These are phyloP conservation scores for Wickerhamomyces subpelliculosus DNA, from an alignment of 805 yeast genomes.

Conservation along the genomic window DNA sequence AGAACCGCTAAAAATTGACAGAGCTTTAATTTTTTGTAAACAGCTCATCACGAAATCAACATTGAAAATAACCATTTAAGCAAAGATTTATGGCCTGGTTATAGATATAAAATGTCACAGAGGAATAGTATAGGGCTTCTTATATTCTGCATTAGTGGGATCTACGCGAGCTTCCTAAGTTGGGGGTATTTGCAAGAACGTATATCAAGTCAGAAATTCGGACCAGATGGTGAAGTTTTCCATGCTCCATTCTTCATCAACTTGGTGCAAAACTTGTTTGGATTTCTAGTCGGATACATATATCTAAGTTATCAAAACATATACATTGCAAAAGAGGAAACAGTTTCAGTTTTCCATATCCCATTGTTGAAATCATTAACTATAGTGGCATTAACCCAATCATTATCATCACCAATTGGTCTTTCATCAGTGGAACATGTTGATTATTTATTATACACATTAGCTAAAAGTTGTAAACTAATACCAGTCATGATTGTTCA, in stretches of 20 bases:
- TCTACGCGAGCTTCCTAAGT: slow-evolving; percentile 77
- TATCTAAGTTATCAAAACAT: slow-evolving; percentile 40
- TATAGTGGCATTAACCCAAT: slow-evolving; percentile 43
- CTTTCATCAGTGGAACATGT: slow-evolving; percentile 73
- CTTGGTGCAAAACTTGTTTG: slow-evolving; percentile 65
- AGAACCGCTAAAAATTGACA: too few relatives aligned
- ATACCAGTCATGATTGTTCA: slow-evolving; percentile 93
- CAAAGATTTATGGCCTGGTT: neutral
- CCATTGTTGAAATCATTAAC: slow-evolving; percentile 14
- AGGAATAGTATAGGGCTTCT: slow-evolving; percentile 10
- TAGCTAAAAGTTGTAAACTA: slow-evolving; percentile 90
- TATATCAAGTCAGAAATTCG: slow-evolving; percentile 70
- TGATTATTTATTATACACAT: slow-evolving; percentile 74
- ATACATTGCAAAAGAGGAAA: neutral
- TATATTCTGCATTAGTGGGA: slow-evolving; percentile 43
- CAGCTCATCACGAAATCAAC: too few relatives aligned
- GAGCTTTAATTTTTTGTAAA: too few relatives aligned
- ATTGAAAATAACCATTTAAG: too few relatives aligned
- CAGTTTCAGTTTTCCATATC: slow-evolving; percentile 11
- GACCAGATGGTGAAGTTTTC: slow-evolving; percentile 46
- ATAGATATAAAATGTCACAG: neutral
- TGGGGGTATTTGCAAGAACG: slow-evolving; percentile 95
- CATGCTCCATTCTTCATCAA: slow-evolving; percentile 77
- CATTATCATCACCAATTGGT: slow-evolving; percentile 79
- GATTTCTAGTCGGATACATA: slow-evolving; percentile 56